Base-by-base conservation (phyloP, 176 grass and related monocot species). In the Sorghum bicolor region DNA sequence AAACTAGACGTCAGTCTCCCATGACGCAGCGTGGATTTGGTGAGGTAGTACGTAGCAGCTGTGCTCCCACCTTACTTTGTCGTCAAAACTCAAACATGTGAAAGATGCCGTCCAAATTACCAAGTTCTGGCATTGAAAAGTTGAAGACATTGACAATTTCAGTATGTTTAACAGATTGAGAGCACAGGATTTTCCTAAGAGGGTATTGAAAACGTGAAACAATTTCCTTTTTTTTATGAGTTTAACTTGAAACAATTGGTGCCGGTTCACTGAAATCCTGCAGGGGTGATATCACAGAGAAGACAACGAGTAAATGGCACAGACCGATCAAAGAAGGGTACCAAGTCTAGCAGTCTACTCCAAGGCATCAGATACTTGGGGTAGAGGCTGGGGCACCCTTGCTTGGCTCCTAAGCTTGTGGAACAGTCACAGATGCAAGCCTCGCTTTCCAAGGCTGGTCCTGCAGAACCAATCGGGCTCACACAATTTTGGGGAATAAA, bases 341-440 rank as follows among this genome's bases (percentile, higher is more conserved):
- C 44, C 13, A 20, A 29, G 79, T 29, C 32, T 11, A 70, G 79
- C 2, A 86, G 43, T 78, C 33, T 82, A 77, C 83, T 78, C 65
- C 55, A 78, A 74, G 55, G 73, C 34, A 90, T 86, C 74, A 68
- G 84, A 83, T 83, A 5, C 88, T 86, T 83, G 60, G 79, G 74
- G 74, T 79, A 38, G 37, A 86, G 84, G 74, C 79, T 30, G 38
- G 80, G 84, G 17, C 67, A 62, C 67, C 74, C 74, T 86, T 90
- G 45, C 88, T 68, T 90, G 79, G 3, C 29, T 50, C 57, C 17
- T 17, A 86, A 86, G 88, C 24, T 20, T 68, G 58, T 83, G 67
- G 84, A 79, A 77, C 44, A n/a, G 25, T 12, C 67, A 48, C 34
- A 48, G 79, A 67, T 90, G 79, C 79, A 71, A 82, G 28, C 73